These are phyloP conservation scores for Ogataea hybrid DNA, from an alignment of 1,139 yeast species.

Conservation along the genomic window DNA sequence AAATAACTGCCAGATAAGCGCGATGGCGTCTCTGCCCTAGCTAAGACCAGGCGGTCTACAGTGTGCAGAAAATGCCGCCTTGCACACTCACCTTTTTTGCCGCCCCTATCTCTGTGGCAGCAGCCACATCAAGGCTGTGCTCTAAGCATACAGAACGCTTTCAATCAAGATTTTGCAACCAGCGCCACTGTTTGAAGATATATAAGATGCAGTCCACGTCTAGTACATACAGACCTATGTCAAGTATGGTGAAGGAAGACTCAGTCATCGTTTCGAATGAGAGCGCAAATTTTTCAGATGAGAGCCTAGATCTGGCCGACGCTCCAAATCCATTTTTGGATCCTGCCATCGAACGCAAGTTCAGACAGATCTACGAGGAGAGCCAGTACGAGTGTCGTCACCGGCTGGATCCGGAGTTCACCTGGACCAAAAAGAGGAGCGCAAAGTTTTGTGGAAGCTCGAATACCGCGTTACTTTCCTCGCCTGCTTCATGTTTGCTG, in stretches of 20 bases:
- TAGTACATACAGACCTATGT: not conserved
- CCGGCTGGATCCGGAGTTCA: conserved; percentile 43
- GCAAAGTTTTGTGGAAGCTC: conserved; percentile 38
- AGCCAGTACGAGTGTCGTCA: conserved; percentile 43
- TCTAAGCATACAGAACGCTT: not conserved
- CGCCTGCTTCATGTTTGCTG: conserved; percentile 51
- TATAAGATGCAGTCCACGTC: not conserved
- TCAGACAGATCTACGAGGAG: conserved; percentile 39
- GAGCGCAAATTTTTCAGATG: conserved; percentile 2
- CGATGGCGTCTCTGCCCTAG: no score
- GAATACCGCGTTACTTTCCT: conserved; percentile 46
- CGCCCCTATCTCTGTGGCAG: not conserved
- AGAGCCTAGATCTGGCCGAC: not conserved
- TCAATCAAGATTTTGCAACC: not conserved
- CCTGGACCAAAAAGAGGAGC: conserved; percentile 48
- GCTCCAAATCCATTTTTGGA: conserved; percentile 35
- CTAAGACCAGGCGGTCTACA: no score
- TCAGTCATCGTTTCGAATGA: not conserved
- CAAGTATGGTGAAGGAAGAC: not conserved
- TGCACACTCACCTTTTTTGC: not conserved
- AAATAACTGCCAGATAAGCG: not conserved
- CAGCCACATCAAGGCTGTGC: conserved; percentile 1
- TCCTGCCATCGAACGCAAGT: conserved; percentile 41
- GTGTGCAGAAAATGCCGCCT: not conserved
- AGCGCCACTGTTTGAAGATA: not conserved